Conservation (phyloP, 2,329 filamentous ascomycete genomes). For the Trichophyton mentagrophytes region DNA sequence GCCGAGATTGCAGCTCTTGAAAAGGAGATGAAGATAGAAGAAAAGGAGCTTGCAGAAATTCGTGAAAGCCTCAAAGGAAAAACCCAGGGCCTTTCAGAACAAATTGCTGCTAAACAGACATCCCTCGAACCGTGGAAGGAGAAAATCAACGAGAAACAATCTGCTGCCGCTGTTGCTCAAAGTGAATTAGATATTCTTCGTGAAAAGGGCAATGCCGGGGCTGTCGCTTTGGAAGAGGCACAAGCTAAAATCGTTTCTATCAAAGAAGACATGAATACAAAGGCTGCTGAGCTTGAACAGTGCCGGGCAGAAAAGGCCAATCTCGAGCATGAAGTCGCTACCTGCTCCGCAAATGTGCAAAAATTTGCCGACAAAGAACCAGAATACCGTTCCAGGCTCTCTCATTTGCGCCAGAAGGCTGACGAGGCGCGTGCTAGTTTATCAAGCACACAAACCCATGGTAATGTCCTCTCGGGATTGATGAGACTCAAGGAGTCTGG, state of each 20-base stretch:
- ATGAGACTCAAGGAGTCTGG: slow-evolving; percentile 95
- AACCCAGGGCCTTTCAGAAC: slow-evolving; percentile 83
- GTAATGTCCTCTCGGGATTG: slow-evolving; percentile 78
- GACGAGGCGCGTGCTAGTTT: slow-evolving; percentile 89
- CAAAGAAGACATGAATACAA: slow-evolving; percentile 56
- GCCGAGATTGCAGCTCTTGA: slow-evolving; percentile 68
- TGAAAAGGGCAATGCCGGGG: slow-evolving; percentile 79
- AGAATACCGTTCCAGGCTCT: slow-evolving; percentile 69
- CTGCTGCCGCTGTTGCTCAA: slow-evolving; percentile 82
- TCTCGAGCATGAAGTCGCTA: slow-evolving; percentile 61
- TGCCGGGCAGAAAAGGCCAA: slow-evolving; percentile 59
- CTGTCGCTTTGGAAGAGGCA: slow-evolving; percentile 70
- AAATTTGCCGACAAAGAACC: slow-evolving; percentile 67
- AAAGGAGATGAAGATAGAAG: slow-evolving; percentile 60
- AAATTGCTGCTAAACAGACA: slow-evolving; percentile 87
- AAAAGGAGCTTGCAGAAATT: slow-evolving; percentile 69
- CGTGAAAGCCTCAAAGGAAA: slow-evolving; percentile 85
- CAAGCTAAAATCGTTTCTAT: slow-evolving; percentile 65
- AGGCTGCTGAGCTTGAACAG: slow-evolving; percentile 60
- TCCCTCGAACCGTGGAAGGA: slow-evolving; percentile 91
- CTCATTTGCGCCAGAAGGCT: slow-evolving; percentile 81
- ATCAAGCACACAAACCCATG: slow-evolving; percentile 78
- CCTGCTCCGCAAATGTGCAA: slow-evolving; percentile 58
- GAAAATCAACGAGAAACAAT: slow-evolving; percentile 93
- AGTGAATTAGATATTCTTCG: slow-evolving; percentile 85